Conservation (phyloP, 2,329 filamentous ascomycete species). For the Penicillium sp. region DNA sequence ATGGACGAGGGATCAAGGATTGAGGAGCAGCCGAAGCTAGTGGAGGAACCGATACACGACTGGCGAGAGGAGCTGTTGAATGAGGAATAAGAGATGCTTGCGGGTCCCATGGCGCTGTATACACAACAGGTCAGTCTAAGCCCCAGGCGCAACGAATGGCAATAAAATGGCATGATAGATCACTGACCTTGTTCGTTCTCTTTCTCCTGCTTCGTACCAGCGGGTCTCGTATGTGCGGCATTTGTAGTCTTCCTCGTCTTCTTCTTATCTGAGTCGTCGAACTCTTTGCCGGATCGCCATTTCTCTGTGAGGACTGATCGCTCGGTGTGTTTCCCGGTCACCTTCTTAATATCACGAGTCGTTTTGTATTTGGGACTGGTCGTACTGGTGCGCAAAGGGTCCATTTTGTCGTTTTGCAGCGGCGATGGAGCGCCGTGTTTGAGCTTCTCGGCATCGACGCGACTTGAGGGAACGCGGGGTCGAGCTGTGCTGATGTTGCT, state of each 20-base stretch:
- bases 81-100: constrained; percentile 74
- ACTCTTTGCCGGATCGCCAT: constrained; percentile 54
- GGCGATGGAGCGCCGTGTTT: constrained; percentile 36
- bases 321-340: constrained; percentile 46
- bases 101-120: constrained; percentile 70
- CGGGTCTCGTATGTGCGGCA: constrained; percentile 30
- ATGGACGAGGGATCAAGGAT: constrained; percentile 67
- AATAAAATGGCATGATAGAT: neutral
- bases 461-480: constrained; percentile 47
- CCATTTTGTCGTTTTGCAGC: constrained; percentile 35
- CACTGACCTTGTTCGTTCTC: constrained; percentile 35
- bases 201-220: constrained; percentile 38
- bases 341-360: constrained; percentile 39
- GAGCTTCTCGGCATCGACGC: constrained; percentile 40
- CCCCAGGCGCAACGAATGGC: neutral
- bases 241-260: constrained; percentile 33
- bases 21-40: constrained; percentile 69
- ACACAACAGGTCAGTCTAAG: constrained; percentile 8
- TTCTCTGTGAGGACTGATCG: constrained; percentile 61
- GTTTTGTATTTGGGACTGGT: constrained; percentile 37
- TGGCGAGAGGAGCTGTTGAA: constrained; percentile 73
- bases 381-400: constrained; percentile 35
- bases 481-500: constrained; percentile 43
- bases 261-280: constrained; percentile 39
- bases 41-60: constrained; percentile 65